Percentiles rank a stretch among this genome's conserved stretches.
These are phyloP conservation scores for Recurvomyces mirabilis DNA, from an alignment of 495 filamentous ascomycete species.

Conservation along the genomic window DNA sequence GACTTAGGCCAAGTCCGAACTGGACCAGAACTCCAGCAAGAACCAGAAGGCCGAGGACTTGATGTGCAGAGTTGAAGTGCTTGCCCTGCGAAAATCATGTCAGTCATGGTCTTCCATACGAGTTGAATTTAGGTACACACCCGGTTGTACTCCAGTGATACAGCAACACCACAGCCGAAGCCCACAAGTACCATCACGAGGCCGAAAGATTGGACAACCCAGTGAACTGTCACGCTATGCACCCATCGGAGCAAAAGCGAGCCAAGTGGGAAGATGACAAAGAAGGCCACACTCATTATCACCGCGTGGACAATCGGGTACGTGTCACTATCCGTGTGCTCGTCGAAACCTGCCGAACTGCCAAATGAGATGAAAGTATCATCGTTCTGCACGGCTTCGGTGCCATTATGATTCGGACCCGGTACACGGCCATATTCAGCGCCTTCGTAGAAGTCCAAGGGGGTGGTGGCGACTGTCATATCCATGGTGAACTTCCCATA, in stretches of 20 bases:
- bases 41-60: slow-evolving; percentile 46
- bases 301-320: slow-evolving; percentile 39
- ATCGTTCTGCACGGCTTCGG: neutral
- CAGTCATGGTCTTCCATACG: neutral
- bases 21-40: slow-evolving; percentile 39
- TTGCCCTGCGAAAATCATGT: slow-evolving; percentile 30
- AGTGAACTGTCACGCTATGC: slow-evolving; percentile 40
- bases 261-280: slow-evolving; percentile 45
- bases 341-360: slow-evolving; percentile 4
- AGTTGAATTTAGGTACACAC: neutral
- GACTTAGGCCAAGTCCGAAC: slow-evolving; percentile 36
- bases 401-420: slow-evolving; percentile 6
- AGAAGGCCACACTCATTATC: slow-evolving; percentile 40
- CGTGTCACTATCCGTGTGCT: slow-evolving; percentile 18
- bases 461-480: slow-evolving; percentile 37
- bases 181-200: slow-evolving; percentile 30
- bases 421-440: slow-evolving; percentile 13
- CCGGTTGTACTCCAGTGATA: slow-evolving; percentile 41
- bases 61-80: slow-evolving; percentile 42
- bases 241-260: slow-evolving; percentile 38
- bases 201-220: slow-evolving; percentile 37
- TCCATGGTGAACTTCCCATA: slow-evolving; percentile 47
- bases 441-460: slow-evolving; percentile 1
- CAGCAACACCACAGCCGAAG: slow-evolving; percentile 38
- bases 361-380: slow-evolving; percentile 2